These are phyloP conservation scores for Thermothelomyces thermophilus DNA, from an alignment of 2,329 filamentous ascomycete genomes.

Conservation along the genomic window DNA sequence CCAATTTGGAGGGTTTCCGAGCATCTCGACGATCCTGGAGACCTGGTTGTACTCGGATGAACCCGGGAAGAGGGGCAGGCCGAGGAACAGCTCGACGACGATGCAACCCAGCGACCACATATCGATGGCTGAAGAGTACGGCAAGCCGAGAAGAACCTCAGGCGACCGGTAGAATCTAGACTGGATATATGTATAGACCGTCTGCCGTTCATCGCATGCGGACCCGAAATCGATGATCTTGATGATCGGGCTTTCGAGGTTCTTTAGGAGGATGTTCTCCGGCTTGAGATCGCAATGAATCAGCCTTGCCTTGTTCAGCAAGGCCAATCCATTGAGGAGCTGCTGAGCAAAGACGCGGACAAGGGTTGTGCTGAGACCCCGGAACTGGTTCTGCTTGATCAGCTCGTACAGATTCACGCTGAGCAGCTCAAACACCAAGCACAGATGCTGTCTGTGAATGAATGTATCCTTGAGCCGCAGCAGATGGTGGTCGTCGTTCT, in stretches of 20 bases:
- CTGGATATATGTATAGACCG: slow-evolving; percentile 98
- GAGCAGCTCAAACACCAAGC: slow-evolving; percentile 89
- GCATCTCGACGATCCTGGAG: slow-evolving; percentile 94
- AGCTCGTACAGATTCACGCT: slow-evolving; percentile 98
- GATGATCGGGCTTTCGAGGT: slow-evolving; percentile 97
- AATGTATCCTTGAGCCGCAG: slow-evolving; percentile 95
- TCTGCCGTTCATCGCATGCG: slow-evolving; percentile 95
- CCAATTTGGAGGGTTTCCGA: slow-evolving; percentile 93
- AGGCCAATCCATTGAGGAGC: slow-evolving; percentile 80
- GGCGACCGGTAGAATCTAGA: slow-evolving; percentile 97
- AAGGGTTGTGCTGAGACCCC: slow-evolving; percentile 90
- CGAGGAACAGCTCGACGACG: slow-evolving; percentile 93
- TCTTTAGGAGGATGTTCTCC: slow-evolving; percentile 95
- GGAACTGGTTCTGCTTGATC: slow-evolving; percentile 99
- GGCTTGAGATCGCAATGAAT: slow-evolving; percentile 98
- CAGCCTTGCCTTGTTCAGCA: slow-evolving; percentile 91
- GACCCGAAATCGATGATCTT: slow-evolving; percentile 99
- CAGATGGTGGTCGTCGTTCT: slow-evolving; percentile 97
- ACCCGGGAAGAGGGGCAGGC: slow-evolving; percentile 87
- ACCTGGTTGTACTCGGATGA: slow-evolving; percentile 99
- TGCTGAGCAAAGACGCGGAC: slow-evolving; percentile 98
- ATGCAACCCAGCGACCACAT: slow-evolving; percentile 99
- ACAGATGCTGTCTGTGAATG: slow-evolving; percentile 94
- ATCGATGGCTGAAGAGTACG: slow-evolving; percentile 96
- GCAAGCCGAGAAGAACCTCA: slow-evolving; percentile 88